Percentiles rank a stretch among this genome's conserved stretches.
phyloP scores from a whole-genome alignment of 108 stramenopile genomes.

The Discostella pseudostelligera region DNA sequence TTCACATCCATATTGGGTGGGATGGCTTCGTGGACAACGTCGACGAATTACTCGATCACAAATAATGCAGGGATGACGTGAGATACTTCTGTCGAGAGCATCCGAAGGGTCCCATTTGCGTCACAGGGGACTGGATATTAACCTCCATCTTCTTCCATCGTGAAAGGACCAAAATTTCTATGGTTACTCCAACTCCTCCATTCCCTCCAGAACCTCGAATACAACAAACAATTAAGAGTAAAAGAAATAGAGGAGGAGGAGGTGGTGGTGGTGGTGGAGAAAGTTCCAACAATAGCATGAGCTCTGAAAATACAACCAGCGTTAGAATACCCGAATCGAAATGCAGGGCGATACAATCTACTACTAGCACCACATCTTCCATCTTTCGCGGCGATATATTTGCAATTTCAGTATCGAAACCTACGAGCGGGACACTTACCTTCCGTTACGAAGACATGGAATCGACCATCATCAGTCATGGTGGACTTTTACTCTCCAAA shows the following conservation, averaged over 20 bases:
- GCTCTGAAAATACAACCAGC: conserved; percentile 1
- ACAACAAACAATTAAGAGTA: conserved; percentile 14
- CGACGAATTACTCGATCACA: too few species aligned
- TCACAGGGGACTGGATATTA: conserved; percentile 62
- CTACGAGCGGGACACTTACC: conserved; percentile 29
- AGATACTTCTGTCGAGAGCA: conserved; percentile 49
- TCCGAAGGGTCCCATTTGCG: conserved; percentile 55
- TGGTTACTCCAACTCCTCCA: conserved; percentile 10
- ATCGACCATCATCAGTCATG: conserved; percentile 44
- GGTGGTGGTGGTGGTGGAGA: conserved; percentile 9
- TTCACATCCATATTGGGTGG: neutral
- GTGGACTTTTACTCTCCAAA: conserved; percentile 62
- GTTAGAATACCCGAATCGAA: neutral
- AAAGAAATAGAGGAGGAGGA: neutral
- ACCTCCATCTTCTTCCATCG: conserved; percentile 25
- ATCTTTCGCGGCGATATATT: conserved; percentile 68
- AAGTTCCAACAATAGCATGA: neutral
- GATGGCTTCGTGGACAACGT: neutral
- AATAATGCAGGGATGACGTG: conserved; percentile 42
- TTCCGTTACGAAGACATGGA: conserved; percentile 54
- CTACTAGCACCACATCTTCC: conserved; percentile 7
- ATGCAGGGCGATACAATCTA: too few species aligned
- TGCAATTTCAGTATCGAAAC: conserved; percentile 37
- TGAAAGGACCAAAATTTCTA: neutral
- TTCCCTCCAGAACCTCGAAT: conserved; percentile 10